A percentile compares a stretch with the other conserved stretches of the same genome.
Conservation (phyloP, 768 basidiomycete species). For the Coprinopsis marcescibilis region DNA sequence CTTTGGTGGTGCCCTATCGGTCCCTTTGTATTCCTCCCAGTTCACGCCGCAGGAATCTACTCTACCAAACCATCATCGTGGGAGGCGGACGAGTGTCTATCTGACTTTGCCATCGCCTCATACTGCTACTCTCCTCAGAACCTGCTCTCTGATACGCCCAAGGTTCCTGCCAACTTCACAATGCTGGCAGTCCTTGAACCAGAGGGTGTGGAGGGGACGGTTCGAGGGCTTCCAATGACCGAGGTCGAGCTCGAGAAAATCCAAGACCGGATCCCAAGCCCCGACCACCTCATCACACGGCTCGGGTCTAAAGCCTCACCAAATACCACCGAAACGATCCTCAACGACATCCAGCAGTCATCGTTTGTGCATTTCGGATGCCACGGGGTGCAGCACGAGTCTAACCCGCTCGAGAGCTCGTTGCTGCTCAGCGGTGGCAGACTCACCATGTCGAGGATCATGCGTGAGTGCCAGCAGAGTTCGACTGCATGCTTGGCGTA, state of each 20-base stretch:
- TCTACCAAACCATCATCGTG: too few species aligned
- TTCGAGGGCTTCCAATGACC: neutral
- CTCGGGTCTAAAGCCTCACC: neutral
- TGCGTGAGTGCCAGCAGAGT: conserved; percentile 20
- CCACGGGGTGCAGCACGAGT: conserved; percentile 24
- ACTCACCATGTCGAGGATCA: conserved; percentile 18
- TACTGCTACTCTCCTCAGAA: too few species aligned
- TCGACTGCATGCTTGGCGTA: too few species aligned
- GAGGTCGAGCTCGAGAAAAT: neutral
- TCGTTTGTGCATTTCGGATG: conserved; percentile 29
- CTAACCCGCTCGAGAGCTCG: conserved; percentile 20
- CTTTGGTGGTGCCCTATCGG: conserved; percentile 1
- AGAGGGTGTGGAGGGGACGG: neutral
- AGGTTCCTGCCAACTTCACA: neutral
- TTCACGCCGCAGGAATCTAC: neutral
- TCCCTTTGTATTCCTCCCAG: neutral
- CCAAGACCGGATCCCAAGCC: too few species aligned
- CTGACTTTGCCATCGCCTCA: too few species aligned
- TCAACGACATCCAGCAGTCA: neutral
- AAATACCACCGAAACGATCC: neutral
- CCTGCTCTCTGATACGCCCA: neutral
- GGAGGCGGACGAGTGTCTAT: too few species aligned
- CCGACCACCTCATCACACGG: too few species aligned
- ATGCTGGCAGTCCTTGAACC: conserved; percentile 1
- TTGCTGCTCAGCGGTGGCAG: conserved; percentile 17